These are phyloP conservation scores for Gynostemma pentaphyllum DNA, from an alignment of 306 rosid species.

Conservation along the genomic window DNA sequence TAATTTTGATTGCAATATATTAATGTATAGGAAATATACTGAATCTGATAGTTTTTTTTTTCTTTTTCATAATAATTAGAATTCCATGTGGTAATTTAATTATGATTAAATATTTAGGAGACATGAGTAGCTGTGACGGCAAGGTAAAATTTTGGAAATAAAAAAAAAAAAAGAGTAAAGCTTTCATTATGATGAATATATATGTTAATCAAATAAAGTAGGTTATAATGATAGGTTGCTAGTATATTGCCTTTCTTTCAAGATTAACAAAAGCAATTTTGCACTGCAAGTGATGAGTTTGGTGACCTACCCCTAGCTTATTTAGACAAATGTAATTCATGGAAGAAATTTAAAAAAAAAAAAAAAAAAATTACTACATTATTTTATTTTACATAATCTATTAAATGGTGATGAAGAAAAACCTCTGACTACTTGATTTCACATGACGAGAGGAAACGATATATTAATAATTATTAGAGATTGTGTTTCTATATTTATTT, in stretches of 20 bases:
- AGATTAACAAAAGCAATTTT: conserved; percentile 6
- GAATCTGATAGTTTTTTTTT: neutral
- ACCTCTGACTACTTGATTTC: too few species aligned
- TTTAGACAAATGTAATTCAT: neutral
- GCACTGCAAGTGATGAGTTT: conserved; percentile 7
- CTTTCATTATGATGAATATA: neutral
- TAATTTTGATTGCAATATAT: neutral
- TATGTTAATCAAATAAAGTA: neutral
- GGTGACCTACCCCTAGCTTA: conserved; percentile 4
- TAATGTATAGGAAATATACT: neutral
- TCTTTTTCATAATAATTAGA: neutral
- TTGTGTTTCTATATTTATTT: too few species aligned
- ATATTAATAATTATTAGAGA: too few species aligned
- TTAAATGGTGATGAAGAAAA: neutral
- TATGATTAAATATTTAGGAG: neutral
- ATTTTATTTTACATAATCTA: neutral
- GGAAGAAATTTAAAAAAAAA: neutral
- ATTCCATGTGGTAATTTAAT: neutral
- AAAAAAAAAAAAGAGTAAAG: neutral
- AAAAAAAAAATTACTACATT: neutral
- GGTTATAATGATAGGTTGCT: neutral
- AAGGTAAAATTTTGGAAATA: neutral
- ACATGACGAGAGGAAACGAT: too few species aligned
- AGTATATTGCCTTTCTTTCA: neutral
- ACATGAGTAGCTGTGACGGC: conserved; percentile 16